Evolutionary conservation across 2,329 filamentous ascomycete species (phyloP), one percentile per base, ranked within the genome.

Genomic region (Colletotrichum sojae): DNA sequence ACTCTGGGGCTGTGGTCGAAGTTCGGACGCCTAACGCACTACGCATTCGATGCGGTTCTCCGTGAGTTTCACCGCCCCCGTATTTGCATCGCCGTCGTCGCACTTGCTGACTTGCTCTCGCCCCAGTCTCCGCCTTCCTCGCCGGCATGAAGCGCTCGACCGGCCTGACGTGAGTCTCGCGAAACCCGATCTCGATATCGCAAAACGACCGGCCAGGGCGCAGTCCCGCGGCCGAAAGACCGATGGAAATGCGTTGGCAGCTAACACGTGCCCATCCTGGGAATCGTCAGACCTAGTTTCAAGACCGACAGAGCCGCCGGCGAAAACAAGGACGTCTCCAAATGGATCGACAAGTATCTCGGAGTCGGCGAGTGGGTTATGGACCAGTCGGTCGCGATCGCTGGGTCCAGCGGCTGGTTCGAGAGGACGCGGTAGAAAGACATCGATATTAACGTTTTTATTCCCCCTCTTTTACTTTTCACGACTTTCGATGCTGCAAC

Each of bases 111-210:
- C 51, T 39, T 18, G 27, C 12, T 46, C 5, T 56, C 20, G 18
- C 40, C 20, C n/a, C 69, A 97, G 93, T 99, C 81, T 99, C 96
- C 77, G 94, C 96, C 72, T 95, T 98, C 81, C 91, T 99, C 74
- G 96, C 96, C 46, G 96, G 96, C 77, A 95, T 99, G 86, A 97
- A 97, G 85, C 94, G 96, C 75, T 98, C 95, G 73, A 98, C 96
- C 71, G 96, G 96, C 77, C 88, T 99, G 84, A 98, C 95, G 96
- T 99, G 93, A 89, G 93, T 92, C 46, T 25, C n/a, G 10, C 2
- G n/a, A 25, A 25, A 45, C 27, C 16, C 45, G 18, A 27, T 31
- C 18, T 20, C 18, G 22, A 46, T 13, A 13, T 27, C 39, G 40
- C 22, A 31, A 4, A 53, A 1, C 25, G 46, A 52, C 2, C 56